phyloP scores from a whole-genome alignment of 202 grass and related monocot genomes.

The Tripidium arundinaceum region DNA sequence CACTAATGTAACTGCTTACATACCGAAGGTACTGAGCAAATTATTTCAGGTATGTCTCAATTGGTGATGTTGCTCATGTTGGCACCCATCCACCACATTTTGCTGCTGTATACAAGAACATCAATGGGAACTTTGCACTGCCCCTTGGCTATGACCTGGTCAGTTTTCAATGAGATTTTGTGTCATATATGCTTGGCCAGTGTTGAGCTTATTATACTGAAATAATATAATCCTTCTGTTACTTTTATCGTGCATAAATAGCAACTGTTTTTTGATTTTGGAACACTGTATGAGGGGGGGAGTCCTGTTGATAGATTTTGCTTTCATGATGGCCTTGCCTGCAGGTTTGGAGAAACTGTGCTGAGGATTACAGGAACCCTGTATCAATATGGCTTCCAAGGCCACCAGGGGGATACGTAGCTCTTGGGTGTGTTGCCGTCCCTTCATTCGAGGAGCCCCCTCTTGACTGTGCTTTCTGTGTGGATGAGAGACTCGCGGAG shows the following conservation, averaged over 20 bases:
- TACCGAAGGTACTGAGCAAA: slow-evolving; percentile 11
- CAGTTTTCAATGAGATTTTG: slow-evolving; percentile 29
- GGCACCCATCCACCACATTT: slow-evolving; percentile 63
- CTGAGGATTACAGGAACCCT: slow-evolving; percentile 60
- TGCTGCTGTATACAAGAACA: slow-evolving; percentile 67
- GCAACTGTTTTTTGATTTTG: background rate
- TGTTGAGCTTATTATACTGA: slow-evolving; percentile 19
- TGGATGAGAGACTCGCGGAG: slow-evolving; percentile 49
- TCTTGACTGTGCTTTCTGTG: slow-evolving; percentile 58
- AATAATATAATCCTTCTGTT: background rate
- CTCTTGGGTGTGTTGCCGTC: slow-evolving; percentile 79
- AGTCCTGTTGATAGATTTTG: background rate
- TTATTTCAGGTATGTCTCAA: slow-evolving; percentile 71
- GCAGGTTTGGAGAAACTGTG: slow-evolving; percentile 87
- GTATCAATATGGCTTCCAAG: slow-evolving; percentile 84
- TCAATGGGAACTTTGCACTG: slow-evolving; percentile 56
- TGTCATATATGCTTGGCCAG: background rate
- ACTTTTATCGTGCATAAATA: background rate
- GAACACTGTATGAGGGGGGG: background rate
- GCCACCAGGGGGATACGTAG: slow-evolving; percentile 64
- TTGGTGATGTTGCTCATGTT: slow-evolving; percentile 75
- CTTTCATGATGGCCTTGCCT: background rate
- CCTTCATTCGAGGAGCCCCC: slow-evolving; percentile 64
- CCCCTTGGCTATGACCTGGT: slow-evolving; percentile 94
- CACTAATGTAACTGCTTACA: slow-evolving; percentile 10